These are phyloP conservation scores for Xylaria polymorpha DNA, from an alignment of 2,329 filamentous ascomycete genomes.

Conservation along the genomic window DNA sequence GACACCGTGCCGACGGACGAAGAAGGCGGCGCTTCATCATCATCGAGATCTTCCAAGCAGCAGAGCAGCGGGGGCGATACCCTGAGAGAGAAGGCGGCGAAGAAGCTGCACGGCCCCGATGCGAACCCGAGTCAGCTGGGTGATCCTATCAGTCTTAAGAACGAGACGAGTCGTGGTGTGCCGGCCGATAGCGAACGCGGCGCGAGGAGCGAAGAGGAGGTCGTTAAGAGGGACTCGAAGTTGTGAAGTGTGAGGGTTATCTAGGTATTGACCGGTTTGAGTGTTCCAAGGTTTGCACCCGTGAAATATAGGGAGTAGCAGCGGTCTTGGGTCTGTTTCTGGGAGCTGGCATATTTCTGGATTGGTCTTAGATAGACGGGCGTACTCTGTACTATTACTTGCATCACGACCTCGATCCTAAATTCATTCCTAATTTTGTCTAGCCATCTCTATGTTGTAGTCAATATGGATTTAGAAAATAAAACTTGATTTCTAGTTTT, in stretches of 20 bases:
- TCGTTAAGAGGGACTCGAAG: conserved; percentile 42
- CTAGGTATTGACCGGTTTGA: too few species aligned
- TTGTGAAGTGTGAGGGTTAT: conserved; percentile 35
- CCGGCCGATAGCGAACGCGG: conserved; percentile 42
- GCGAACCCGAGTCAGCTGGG: conserved; percentile 54
- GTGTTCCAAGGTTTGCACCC: too few species aligned
- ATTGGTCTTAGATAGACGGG: not conserved
- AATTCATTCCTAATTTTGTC: not conserved
- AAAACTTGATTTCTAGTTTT: not conserved
- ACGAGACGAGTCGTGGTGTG: conserved; percentile 50
- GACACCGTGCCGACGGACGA: conserved; percentile 43
- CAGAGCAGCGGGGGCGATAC: conserved; percentile 35
- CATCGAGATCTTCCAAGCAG: not conserved
- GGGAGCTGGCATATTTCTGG: not conserved
- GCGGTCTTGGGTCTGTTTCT: not conserved
- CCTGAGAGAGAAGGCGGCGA: conserved; percentile 45
- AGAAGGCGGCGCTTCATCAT: conserved; percentile 39
- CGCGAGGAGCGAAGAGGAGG: conserved; percentile 22
- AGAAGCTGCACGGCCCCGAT: conserved; percentile 47
- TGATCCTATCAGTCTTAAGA: conserved; percentile 56
- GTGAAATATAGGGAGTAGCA: not conserved
- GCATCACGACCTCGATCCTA: not conserved
- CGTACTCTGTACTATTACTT: not conserved
- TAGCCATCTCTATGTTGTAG: not conserved
- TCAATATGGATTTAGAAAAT: not conserved